phyloP scores from a whole-genome alignment of 169 alveolate species.

The Plasmodium adleri region DNA sequence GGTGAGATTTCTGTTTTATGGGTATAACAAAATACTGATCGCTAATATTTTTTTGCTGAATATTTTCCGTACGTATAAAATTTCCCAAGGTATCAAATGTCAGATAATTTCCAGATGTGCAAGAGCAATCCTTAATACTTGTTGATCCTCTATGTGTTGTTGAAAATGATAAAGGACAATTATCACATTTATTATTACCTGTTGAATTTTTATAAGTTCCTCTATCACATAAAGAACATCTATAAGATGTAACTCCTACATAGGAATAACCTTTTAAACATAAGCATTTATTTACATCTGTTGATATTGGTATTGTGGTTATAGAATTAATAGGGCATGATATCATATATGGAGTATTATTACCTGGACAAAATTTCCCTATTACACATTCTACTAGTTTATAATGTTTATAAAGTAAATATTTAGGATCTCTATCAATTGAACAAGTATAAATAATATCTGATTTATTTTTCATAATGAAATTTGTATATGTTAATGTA shows the following conservation, averaged over 20 bases:
- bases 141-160: slow-evolving; percentile 80
- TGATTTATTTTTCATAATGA: slow-evolving; percentile 34
- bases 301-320: slow-evolving; percentile 77
- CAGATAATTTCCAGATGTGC: slow-evolving; percentile 79
- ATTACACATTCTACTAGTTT: slow-evolving; percentile 32
- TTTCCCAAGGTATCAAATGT: slow-evolving; percentile 36
- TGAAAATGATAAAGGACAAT: slow-evolving; percentile 84
- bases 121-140: slow-evolving; percentile 79
- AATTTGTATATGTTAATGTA: slow-evolving; percentile 36
- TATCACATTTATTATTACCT: slow-evolving; percentile 79
- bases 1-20: slow-evolving; percentile 12
- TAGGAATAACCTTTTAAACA: slow-evolving; percentile 81
- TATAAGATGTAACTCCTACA: slow-evolving; percentile 34
- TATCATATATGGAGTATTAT: slow-evolving; percentile 69
- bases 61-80: slow-evolving; percentile 35
- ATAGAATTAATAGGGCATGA: slow-evolving; percentile 82
- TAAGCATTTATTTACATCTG: slow-evolving; percentile 77
- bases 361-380: slow-evolving; percentile 82
- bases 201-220: slow-evolving; percentile 80
- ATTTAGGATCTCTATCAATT: slow-evolving; percentile 42
- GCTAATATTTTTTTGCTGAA: slow-evolving; percentile 47
- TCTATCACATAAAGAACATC: slow-evolving; percentile 81
- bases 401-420: slow-evolving; percentile 53
- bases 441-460: slow-evolving; percentile 61
- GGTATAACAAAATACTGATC: slow-evolving; percentile 66